Conservation (phyloP, 2,329 filamentous ascomycete species). For the Ramularia collo-cygni region DNA sequence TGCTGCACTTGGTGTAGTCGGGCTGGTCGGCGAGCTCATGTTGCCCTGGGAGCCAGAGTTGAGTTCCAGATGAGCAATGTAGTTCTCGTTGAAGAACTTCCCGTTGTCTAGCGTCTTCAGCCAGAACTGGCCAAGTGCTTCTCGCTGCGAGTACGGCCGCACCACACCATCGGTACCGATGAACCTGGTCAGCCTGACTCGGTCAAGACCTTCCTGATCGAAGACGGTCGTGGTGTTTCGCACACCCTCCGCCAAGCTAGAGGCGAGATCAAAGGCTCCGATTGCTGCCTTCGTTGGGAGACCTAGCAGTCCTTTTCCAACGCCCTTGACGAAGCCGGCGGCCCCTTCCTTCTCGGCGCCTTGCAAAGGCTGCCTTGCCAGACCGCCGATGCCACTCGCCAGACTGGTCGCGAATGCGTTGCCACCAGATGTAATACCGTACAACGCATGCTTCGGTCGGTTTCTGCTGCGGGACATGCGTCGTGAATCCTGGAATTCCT, state of each 20-base stretch:
- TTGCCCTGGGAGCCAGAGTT: constrained; percentile 60
- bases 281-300: constrained; percentile 97
- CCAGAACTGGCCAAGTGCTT: constrained; percentile 96
- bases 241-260: constrained; percentile 93
- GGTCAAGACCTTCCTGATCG: constrained; percentile 87
- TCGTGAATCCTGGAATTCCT: constrained; percentile 94
- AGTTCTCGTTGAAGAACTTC: constrained; percentile 94
- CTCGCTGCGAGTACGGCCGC: constrained; percentile 85
- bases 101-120: constrained; percentile 97
- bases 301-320: constrained; percentile 89
- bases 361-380: constrained; percentile 88
- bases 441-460: constrained; percentile 91
- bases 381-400: constrained; percentile 85
- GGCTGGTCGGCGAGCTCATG: constrained; percentile 8
- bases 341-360: constrained; percentile 94
- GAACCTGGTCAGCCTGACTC: constrained; percentile 87
- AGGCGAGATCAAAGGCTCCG: constrained; percentile 92
- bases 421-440: constrained; percentile 89
- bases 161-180: constrained; percentile 90
- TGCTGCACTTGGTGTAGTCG: constrained; percentile 6
- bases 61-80: constrained; percentile 92
- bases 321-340: constrained; percentile 91
- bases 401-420: constrained; percentile 91
- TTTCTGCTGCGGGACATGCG: constrained; percentile 91
- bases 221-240: constrained; percentile 99